phyloP scores from a whole-genome alignment of 2,329 filamentous ascomycete genomes.

The Aspergillus fijiensis region DNA sequence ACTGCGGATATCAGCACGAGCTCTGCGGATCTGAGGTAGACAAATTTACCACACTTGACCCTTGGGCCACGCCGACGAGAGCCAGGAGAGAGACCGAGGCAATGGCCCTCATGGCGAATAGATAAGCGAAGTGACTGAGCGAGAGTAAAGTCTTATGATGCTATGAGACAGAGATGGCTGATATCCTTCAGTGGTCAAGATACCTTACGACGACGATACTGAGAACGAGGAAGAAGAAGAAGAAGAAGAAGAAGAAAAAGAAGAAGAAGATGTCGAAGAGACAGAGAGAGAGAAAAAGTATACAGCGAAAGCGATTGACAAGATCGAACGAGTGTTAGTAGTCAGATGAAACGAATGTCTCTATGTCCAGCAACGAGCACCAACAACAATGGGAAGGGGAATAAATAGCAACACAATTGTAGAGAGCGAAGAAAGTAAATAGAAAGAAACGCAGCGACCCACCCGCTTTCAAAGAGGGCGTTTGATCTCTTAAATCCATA shows the following conservation, averaged over 20 bases:
- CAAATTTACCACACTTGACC: constrained; percentile 45
- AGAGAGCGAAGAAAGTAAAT: neutral
- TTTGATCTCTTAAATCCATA: neutral
- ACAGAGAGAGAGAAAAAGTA: constrained; percentile 9
- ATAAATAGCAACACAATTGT: constrained; percentile 2
- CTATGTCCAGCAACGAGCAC: neutral
- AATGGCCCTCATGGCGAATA: constrained; percentile 28
- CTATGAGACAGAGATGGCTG: neutral
- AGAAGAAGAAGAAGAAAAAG: constrained; percentile 9
- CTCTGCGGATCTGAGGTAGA: neutral
- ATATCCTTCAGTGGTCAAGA: neutral
- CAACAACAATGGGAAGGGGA: constrained; percentile 6
- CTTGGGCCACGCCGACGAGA: constrained; percentile 49
- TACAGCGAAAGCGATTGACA: constrained; percentile 4
- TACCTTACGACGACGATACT: neutral
- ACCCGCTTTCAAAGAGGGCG: neutral
- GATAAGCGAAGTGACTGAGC: neutral
- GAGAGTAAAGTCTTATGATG: constrained; percentile 22
- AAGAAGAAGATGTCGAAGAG: constrained; percentile 4
- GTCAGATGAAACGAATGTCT: constrained; percentile 13
- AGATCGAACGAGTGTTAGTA: constrained; percentile 32
- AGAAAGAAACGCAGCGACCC: neutral
- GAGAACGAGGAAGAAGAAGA: neutral
- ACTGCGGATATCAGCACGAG: constrained; percentile 22
- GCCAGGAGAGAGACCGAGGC: constrained; percentile 30